Conservation (phyloP, 768 basidiomycete species). For the Boletellus emodensis region DNA sequence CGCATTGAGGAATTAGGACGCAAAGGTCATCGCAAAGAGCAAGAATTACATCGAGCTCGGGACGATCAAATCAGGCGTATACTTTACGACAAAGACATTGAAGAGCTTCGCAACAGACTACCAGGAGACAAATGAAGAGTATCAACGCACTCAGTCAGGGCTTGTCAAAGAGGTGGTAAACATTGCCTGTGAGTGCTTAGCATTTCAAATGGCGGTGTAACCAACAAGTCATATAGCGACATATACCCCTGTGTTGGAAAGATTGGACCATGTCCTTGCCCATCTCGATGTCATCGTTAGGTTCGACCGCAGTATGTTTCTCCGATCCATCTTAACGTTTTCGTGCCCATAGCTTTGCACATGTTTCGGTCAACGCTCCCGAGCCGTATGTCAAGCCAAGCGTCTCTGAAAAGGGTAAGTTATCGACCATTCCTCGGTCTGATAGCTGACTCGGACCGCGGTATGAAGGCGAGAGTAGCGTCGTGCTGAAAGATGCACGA, state of each 20-base stretch:
- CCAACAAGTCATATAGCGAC: constrained; percentile 54
- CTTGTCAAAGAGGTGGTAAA: constrained; percentile 91
- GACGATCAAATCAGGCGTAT: constrained; percentile 81
- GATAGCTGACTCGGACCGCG: background rate
- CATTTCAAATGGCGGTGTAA: background rate
- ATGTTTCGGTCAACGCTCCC: constrained; percentile 83
- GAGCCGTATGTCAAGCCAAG: constrained; percentile 86
- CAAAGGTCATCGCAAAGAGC: constrained; percentile 57
- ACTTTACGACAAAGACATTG: constrained; percentile 78
- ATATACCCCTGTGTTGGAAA: constrained; percentile 85
- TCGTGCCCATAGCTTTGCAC: constrained; percentile 65
- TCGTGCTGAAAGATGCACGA: constrained; percentile 79
- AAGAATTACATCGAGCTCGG: constrained; percentile 79
- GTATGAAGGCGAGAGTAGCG: constrained; percentile 65
- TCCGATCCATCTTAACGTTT: background rate
- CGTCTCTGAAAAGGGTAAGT: constrained; percentile 68
- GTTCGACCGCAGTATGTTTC: constrained; percentile 35
- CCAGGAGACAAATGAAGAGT: constrained; percentile 60
- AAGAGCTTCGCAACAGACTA: constrained; percentile 72
- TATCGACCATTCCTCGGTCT: background rate
- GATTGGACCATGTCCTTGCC: constrained; percentile 77
- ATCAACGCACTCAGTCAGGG: constrained; percentile 69
- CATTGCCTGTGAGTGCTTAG: constrained; percentile 69
- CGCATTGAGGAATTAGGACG: constrained; percentile 53
- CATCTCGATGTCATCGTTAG: constrained; percentile 90